Base-by-base conservation (phyloP, 805 yeast species). In the Wickerhamiella alocasiicola region DNA sequence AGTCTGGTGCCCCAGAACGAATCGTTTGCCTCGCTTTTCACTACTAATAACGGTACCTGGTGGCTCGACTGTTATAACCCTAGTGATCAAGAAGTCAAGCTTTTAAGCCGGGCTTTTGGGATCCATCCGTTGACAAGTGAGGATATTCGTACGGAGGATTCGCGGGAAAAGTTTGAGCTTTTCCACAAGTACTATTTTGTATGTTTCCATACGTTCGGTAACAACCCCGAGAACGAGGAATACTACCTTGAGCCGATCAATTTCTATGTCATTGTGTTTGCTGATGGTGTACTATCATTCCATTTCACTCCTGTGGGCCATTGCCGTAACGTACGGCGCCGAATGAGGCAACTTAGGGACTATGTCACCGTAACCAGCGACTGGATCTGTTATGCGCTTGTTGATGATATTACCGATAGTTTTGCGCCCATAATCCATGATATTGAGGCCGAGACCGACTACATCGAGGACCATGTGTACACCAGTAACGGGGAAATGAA, bases 81-180 rank as follows among this genome's bases (percentile, higher is more conserved):
- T 5, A 83, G 95, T 0, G 97, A 88, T 55, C 76, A 77, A 16
- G 98, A 91, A 62, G 84, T 91, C 95, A 81, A 81, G 55, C 77
- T 82, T 52, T 59, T 91, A 30, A 79, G 95, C 7, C 87, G 87
- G 53, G 91, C 96, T 0, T 88, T 88, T 60, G 95, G 95, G 7
- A 83, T 88, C 62, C 98, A 88, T 66, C 98, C 98, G 23, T 76
- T 88, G 67, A 88, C 98, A 0, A 85, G 95, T 1, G 98, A 88
- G 64, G 98, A 88, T 76, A 87, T 88, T 49, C 68, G 95, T 43
- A 81, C 84, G 74, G 94, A 87, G 63, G 98, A 88, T 64, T 75
- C 95, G 18, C 85, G 98, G 63, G 98, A 88, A 65, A 88, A 88
- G 62, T 96, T 88, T 23, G 98, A 88, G 62, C 66, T 88, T 46